Percentiles rank a stretch among this genome's conserved stretches.
Conservation (phyloP, 208 protist species). For the Leishmania turanica region DNA sequence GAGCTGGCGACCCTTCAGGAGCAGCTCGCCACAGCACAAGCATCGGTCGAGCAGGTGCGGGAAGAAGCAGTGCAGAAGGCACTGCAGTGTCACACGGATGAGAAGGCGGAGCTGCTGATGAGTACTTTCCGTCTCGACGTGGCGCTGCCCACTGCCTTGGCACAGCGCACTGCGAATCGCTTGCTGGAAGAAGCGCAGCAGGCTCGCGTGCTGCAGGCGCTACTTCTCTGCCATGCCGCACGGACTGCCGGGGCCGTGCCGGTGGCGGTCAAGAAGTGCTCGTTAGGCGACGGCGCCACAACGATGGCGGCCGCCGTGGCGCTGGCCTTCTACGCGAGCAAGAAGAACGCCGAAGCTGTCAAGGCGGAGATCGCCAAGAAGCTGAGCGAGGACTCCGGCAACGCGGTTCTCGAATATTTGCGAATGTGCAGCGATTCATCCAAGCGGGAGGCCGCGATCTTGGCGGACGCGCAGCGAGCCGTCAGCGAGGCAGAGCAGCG, state of each 20-base stretch:
- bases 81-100: constrained; percentile 3
- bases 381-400: constrained; percentile 17
- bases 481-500: constrained; percentile 28
- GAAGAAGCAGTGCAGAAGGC: background rate
- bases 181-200: constrained; percentile 18
- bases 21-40: constrained; percentile 18
- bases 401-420: constrained; percentile 16
- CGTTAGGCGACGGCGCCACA: background rate
- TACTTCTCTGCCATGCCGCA: constrained; percentile 28
- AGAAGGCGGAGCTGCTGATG: constrained; percentile 15
- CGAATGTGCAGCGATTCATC: constrained; percentile 14
- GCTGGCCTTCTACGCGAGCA: constrained; percentile 28
- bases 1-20: constrained; percentile 31
- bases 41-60: background rate
- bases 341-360: constrained; percentile 4
- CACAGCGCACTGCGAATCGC: background rate
- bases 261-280: constrained; percentile 16
- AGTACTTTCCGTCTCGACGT: constrained; percentile 11
- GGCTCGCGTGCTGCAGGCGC: constrained; percentile 22
- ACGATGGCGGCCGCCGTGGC: constrained; percentile 19
- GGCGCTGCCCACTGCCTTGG: constrained; percentile 3
- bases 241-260: constrained; percentile 22
- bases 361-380: constrained; percentile 15
- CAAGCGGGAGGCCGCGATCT: constrained; percentile 1
- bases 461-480: constrained; percentile 17